Evolutionary conservation across 495 filamentous ascomycete species (phyloP).

Genomic region (Aspergillus asperescens): DNA sequence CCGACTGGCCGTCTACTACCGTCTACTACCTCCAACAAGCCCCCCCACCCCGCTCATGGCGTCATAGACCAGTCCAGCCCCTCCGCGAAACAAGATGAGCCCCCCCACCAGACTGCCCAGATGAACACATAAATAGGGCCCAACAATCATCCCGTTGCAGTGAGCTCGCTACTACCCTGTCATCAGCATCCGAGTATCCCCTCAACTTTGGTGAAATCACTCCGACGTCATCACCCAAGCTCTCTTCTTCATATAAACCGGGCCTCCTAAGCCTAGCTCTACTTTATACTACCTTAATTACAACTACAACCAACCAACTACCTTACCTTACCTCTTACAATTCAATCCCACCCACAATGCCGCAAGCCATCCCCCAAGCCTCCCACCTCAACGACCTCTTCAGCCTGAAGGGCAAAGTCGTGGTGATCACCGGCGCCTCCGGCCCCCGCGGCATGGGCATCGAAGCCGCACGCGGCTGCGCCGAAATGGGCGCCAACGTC

Average conservation of each 20-base stretch:
- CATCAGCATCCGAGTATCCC: not conserved
- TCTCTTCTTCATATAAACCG: not conserved
- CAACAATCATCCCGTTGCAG: not conserved
- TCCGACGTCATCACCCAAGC: not conserved
- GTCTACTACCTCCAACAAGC: too few species aligned
- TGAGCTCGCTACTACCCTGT: not conserved
- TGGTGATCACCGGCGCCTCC: slow-evolving; percentile 66
- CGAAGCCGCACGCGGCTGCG: slow-evolving; percentile 65
- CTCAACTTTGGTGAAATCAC: not conserved
- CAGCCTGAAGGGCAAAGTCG: slow-evolving; percentile 68
- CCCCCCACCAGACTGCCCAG: not conserved
- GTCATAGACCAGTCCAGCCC: slow-evolving; percentile 1
- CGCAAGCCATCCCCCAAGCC: slow-evolving; percentile 53
- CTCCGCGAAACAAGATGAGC: not conserved
- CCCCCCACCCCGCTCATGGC: too few species aligned
- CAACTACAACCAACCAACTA: not conserved
- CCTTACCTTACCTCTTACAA: not conserved
- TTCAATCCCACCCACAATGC: slow-evolving; percentile 30
- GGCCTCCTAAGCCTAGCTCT: not conserved
- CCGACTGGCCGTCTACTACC: too few species aligned
- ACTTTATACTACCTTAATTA: not conserved
- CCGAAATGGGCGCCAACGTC: slow-evolving; percentile 66
- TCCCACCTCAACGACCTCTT: slow-evolving; percentile 58
- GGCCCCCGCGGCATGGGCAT: slow-evolving; percentile 67
- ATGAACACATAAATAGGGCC: not conserved